These are phyloP conservation scores for Lachancea sp. DNA, from an alignment of 805 yeast species.

Conservation along the genomic window DNA sequence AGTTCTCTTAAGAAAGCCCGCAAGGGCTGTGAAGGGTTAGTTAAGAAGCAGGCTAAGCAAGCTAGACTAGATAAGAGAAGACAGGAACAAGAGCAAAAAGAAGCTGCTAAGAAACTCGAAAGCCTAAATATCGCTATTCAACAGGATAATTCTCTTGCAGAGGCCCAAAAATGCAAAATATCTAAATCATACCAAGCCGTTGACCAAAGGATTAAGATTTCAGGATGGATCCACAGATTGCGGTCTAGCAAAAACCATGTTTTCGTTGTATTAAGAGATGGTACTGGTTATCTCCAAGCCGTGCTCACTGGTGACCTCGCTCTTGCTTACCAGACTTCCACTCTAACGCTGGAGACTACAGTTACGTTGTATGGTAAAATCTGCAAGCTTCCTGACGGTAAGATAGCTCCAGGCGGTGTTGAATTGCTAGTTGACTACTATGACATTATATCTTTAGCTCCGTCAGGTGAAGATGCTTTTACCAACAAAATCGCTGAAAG, in stretches of 20 bases:
- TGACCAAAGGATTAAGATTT: slow-evolving; percentile 66
- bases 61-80: slow-evolving; percentile 45
- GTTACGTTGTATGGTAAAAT: slow-evolving; percentile 74
- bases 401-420: slow-evolving; percentile 95
- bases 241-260: slow-evolving; percentile 89
- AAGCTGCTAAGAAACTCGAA: slow-evolving; percentile 68
- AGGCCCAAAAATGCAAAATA: slow-evolving; percentile 64
- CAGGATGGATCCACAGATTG: slow-evolving; percentile 96
- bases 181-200: slow-evolving; percentile 45
- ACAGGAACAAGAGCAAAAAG: slow-evolving; percentile 57
- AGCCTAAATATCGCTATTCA: slow-evolving; percentile 67
- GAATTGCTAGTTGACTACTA: slow-evolving; percentile 90
- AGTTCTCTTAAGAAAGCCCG: slow-evolving; percentile 93
- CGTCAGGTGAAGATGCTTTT: slow-evolving; percentile 92
- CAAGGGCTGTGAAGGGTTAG: slow-evolving; percentile 89
- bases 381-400: slow-evolving; percentile 86
- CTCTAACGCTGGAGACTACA: slow-evolving; percentile 84
- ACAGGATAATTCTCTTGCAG: slow-evolving; percentile 69
- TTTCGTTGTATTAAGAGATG: slow-evolving; percentile 90
- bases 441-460: slow-evolving; percentile 86
- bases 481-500: slow-evolving; percentile 90
- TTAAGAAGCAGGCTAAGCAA: slow-evolving; percentile 56
- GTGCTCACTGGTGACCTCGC: slow-evolving; percentile 90
- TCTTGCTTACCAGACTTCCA: slow-evolving; percentile 75
- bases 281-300: slow-evolving; percentile 84